A percentile compares a stretch with the other conserved stretches of the same genome.
These are phyloP conservation scores for Solanum tarijense DNA, from an alignment of 257 asterid genomes.

Conservation along the genomic window DNA sequence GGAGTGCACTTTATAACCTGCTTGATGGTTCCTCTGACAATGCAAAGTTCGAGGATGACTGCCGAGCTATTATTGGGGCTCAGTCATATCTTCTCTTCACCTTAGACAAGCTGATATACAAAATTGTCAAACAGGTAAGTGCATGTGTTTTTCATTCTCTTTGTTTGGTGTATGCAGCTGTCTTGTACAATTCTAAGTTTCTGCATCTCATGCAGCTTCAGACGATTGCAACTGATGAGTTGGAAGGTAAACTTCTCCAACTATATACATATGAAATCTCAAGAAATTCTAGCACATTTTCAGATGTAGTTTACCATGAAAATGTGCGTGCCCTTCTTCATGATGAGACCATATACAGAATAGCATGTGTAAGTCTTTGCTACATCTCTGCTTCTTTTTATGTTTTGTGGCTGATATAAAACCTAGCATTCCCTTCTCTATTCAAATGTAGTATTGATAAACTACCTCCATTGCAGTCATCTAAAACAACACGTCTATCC, in stretches of 20 bases:
- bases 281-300: conserved; percentile 41
- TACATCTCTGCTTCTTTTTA: not conserved
- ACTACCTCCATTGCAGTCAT: conserved; percentile 34
- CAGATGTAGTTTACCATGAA: conserved; percentile 57
- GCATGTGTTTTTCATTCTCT: not conserved
- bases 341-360: conserved; percentile 68
- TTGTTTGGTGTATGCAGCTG: not conserved
- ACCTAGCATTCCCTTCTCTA: not conserved
- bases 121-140: conserved; percentile 76
- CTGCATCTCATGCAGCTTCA: conserved; percentile 6
- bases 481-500: conserved; percentile 42
- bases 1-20: conserved; percentile 62
- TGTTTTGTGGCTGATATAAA: not conserved
- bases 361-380: conserved; percentile 61
- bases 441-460: not conserved
- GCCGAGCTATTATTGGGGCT: conserved; percentile 85
- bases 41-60: conserved; percentile 90
- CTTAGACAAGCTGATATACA: conserved; percentile 84
- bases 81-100: conserved; percentile 82
- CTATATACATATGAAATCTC: conserved; percentile 72
- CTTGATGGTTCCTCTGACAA: conserved; percentile 80
- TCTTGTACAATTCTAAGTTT: not conserved
- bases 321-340: conserved; percentile 61
- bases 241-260: conserved; percentile 63
- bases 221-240: conserved; percentile 56